These are phyloP conservation scores for Cadophora sp. DNA, from an alignment of 2,329 filamentous ascomycete species.

Conservation along the genomic window DNA sequence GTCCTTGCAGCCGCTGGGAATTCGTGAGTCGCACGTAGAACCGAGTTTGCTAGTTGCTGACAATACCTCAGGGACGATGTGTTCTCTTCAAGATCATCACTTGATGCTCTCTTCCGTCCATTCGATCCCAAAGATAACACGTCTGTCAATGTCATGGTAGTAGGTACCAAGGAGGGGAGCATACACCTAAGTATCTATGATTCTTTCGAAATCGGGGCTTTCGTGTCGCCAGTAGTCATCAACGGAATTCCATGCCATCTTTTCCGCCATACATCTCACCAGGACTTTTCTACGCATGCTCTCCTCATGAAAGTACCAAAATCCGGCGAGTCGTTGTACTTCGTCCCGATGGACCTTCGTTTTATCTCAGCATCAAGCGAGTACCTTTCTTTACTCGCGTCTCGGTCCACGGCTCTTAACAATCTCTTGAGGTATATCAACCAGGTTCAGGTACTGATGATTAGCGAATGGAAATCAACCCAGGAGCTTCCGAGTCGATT, in stretches of 20 bases:
- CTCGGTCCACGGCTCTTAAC: conserved; percentile 86
- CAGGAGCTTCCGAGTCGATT: conserved; percentile 82
- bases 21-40: conserved; percentile 56
- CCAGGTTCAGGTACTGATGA: conserved; percentile 80
- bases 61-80: conserved; percentile 43
- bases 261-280: conserved; percentile 72
- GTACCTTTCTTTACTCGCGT: conserved; percentile 83
- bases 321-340: conserved; percentile 54
- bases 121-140: conserved; percentile 68
- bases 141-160: conserved; percentile 79
- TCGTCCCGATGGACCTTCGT: conserved; percentile 83
- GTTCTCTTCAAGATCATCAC: conserved; percentile 44
- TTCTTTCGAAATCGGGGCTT: conserved; percentile 78
- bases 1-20: conserved; percentile 70
- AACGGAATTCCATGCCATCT: conserved; percentile 43
- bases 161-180: conserved; percentile 73
- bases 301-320: conserved; percentile 64
- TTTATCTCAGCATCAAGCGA: conserved; percentile 81
- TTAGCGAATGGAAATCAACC: conserved; percentile 82
- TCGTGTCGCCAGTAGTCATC: conserved; percentile 54
- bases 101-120: conserved; percentile 46
- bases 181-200: conserved; percentile 86
- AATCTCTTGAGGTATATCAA: conserved; percentile 86
- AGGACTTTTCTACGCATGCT: conserved; percentile 76
- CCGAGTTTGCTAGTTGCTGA: conserved; percentile 22